phyloP scores from a whole-genome alignment of 768 basidiomycete species.

The Serendipita sp. region DNA sequence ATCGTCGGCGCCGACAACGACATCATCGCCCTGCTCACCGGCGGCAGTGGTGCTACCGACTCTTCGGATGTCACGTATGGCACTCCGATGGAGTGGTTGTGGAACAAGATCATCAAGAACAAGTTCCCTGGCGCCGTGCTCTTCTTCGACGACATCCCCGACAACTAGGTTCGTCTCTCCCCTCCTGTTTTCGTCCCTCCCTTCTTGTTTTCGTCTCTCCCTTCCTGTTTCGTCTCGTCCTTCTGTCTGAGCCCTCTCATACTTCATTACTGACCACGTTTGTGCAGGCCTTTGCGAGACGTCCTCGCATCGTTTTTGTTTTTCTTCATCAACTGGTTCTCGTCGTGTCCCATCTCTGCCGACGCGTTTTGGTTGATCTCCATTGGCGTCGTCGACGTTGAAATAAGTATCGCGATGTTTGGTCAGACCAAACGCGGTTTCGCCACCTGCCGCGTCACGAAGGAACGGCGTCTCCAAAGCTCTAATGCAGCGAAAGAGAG shows the following conservation, averaged over 20 bases:
- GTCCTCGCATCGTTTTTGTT: too few species aligned
- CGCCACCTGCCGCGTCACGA: too few species aligned
- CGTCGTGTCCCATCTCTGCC: slow-evolving; percentile 41
- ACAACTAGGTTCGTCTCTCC: neutral
- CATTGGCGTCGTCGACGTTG: too few species aligned
- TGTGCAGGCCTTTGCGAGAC: too few species aligned
- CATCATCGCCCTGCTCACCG: slow-evolving; percentile 15
- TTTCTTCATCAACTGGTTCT: too few species aligned
- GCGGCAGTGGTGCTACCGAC: slow-evolving; percentile 15
- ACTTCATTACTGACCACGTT: neutral
- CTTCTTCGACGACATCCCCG: slow-evolving; percentile 12
- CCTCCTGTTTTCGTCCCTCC: slow-evolving; percentile 10
- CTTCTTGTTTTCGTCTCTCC: neutral
- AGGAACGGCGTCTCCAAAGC: too few species aligned
- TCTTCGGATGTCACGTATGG: slow-evolving; percentile 18
- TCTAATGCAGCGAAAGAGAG: too few species aligned
- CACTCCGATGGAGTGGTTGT: slow-evolving; percentile 16
- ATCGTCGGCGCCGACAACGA: slow-evolving; percentile 14
- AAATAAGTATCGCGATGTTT: too few species aligned
- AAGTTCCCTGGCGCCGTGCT: slow-evolving; percentile 18
- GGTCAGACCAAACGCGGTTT: too few species aligned
- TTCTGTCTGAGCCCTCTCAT: neutral
- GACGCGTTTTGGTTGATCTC: neutral
- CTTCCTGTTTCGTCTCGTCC: neutral
- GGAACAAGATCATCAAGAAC: slow-evolving; percentile 15